Conservation (phyloP, 2,329 filamentous ascomycete species). For the Didymosphaeria variabile region DNA sequence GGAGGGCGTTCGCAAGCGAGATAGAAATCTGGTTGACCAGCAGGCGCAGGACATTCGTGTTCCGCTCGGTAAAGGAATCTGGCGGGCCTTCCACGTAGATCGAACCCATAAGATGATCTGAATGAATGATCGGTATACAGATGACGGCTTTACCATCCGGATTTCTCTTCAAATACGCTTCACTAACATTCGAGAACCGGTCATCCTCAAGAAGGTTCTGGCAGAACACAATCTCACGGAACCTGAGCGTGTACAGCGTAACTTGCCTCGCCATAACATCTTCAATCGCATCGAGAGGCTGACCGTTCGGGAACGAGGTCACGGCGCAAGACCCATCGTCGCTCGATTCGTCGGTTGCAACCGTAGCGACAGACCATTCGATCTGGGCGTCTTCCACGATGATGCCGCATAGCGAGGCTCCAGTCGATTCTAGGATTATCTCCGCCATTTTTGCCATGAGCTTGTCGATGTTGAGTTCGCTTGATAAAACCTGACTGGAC, state of each 20-base stretch:
- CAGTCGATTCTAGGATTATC: conserved; percentile 80
- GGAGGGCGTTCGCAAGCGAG: conserved; percentile 69
- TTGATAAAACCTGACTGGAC: conserved; percentile 81
- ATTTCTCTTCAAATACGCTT: conserved; percentile 73
- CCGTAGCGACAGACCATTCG: conserved; percentile 76
- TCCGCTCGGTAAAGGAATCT: conserved; percentile 78
- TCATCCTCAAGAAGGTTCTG: conserved; percentile 78
- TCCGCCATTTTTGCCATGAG: conserved; percentile 83
- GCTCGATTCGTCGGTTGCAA: conserved; percentile 70
- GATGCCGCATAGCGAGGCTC: conserved; percentile 76
- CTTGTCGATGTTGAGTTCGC: conserved; percentile 77
- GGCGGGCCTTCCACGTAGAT: conserved; percentile 81
- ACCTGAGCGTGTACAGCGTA: conserved; percentile 78
- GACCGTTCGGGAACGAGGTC: conserved; percentile 70
- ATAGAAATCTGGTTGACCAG: conserved; percentile 80
- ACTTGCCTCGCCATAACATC: conserved; percentile 79
- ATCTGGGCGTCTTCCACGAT: conserved; percentile 74
- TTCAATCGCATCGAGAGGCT: conserved; percentile 69
- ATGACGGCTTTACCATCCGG: conserved; percentile 78
- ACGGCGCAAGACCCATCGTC: conserved; percentile 50
- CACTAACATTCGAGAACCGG: conserved; percentile 77
- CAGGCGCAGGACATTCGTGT: conserved; percentile 64
- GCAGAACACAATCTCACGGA: conserved; percentile 78
- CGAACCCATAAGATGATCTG: conserved; percentile 74
- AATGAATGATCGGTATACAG: conserved; percentile 80